These are phyloP conservation scores for Grigorovia humatica DNA, from an alignment of 805 yeast genomes.

Conservation along the genomic window DNA sequence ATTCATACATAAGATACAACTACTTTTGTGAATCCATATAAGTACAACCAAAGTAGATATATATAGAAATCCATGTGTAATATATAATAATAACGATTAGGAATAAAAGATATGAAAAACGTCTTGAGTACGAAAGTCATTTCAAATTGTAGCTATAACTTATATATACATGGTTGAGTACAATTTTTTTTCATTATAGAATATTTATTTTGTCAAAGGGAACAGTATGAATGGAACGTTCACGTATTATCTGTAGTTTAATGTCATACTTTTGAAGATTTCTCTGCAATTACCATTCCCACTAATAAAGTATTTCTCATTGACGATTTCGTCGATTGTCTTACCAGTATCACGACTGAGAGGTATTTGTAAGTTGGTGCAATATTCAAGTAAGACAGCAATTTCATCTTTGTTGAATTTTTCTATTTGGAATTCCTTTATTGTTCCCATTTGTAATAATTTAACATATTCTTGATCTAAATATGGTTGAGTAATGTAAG, in stretches of 20 bases:
- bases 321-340: conserved; percentile 30
- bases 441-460: conserved; percentile 31
- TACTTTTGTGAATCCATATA: background rate
- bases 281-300: conserved; percentile 61
- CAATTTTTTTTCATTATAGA: background rate
- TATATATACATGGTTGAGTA: background rate
- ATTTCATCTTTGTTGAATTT: conserved; percentile 39
- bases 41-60: background rate
- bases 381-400: conserved; percentile 32
- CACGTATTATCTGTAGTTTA: conserved; percentile 5
- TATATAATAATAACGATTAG: background rate
- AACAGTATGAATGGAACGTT: background rate
- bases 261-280: conserved; percentile 29
- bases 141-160: background rate
- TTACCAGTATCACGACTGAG: conserved; percentile 23
- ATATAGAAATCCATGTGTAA: background rate
- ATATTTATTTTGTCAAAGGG: too few relatives aligned
- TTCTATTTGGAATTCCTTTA: conserved; percentile 33
- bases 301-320: conserved; percentile 42
- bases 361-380: conserved; percentile 33
- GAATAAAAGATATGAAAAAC: too few relatives aligned
- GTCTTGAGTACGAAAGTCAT: background rate
- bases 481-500: conserved; percentile 39
- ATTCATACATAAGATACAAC: background rate
- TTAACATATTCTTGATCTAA: conserved; percentile 49